These are phyloP conservation scores for Citrullus colocynthis DNA, from an alignment of 306 rosid species.

Conservation along the genomic window DNA sequence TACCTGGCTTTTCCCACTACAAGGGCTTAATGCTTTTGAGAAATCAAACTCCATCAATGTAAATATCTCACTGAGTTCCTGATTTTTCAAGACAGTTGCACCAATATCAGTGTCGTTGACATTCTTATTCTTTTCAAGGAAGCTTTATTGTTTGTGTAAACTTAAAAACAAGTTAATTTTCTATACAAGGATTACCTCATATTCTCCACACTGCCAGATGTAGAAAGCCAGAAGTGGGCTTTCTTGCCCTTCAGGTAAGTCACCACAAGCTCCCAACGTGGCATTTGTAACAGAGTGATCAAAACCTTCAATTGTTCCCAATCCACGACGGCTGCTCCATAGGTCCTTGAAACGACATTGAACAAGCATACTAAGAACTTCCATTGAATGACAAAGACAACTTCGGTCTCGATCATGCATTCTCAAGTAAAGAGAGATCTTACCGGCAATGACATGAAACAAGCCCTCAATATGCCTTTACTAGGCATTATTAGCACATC, in stretches of 20 bases:
- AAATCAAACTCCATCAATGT: constrained; percentile 79
- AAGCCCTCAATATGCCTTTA: constrained; percentile 64
- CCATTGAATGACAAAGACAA: background rate
- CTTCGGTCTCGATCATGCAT: background rate
- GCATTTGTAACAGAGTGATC: constrained; percentile 63
- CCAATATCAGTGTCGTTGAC: background rate
- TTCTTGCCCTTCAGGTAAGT: constrained; percentile 38
- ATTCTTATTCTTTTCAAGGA: background rate
- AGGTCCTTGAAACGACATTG: constrained; percentile 33
- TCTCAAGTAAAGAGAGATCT: constrained; percentile 14
- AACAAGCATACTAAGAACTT: background rate
- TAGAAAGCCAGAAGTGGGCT: constrained; percentile 52
- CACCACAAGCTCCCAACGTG: constrained; percentile 69
- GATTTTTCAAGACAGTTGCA: constrained; percentile 12
- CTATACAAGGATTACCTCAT: constrained; percentile 17
- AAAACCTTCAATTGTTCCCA: constrained; percentile 57
- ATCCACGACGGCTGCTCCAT: constrained; percentile 70
- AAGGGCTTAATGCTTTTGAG: constrained; percentile 40
- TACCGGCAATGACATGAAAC: constrained; percentile 82
- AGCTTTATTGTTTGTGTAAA: background rate
- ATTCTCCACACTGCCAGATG: constrained; percentile 77
- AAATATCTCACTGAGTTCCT: constrained; percentile 70
- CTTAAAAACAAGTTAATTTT: constrained; percentile 8
- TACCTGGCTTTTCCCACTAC: constrained; percentile 67
- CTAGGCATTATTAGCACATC: constrained; percentile 60